Conservation (phyloP, 2,329 filamentous ascomycete species). For the Claviceps monticola region DNA sequence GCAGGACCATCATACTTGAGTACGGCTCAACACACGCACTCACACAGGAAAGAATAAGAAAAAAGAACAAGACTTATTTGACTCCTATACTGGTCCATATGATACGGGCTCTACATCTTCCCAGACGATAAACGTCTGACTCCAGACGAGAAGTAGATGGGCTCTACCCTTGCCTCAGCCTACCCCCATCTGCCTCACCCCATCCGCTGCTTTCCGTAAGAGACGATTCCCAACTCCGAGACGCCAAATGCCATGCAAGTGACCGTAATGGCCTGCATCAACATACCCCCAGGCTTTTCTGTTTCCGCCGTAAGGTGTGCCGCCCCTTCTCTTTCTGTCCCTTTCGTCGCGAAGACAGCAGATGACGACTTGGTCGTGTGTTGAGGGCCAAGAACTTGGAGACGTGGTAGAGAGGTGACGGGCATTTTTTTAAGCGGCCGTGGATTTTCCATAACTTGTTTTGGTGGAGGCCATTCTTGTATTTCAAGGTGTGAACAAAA, state of each 20-base stretch:
- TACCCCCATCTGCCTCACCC: background rate
- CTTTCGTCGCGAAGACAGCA: background rate
- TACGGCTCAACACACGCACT: too few relatives aligned
- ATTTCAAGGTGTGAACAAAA: too few relatives aligned
- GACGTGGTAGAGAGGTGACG: background rate
- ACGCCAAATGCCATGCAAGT: constrained; percentile 27
- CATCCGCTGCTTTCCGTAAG: background rate
- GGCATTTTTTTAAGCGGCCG: background rate
- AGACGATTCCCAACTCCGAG: constrained; percentile 24
- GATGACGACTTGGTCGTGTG: background rate
- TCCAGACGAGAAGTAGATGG: background rate
- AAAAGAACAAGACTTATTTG: background rate
- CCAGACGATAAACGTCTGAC: background rate
- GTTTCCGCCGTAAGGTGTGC: background rate
- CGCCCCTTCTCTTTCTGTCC: background rate
- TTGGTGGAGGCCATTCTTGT: background rate
- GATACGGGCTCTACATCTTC: background rate
- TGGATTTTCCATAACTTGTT: background rate
- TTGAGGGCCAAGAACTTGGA: background rate
- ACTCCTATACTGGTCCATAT: background rate
- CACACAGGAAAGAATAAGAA: background rate
- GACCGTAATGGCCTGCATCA: constrained; percentile 18
- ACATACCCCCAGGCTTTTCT: constrained; percentile 1
- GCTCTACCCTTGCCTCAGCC: background rate
- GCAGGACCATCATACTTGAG: too few relatives aligned